phyloP scores from a whole-genome alignment of 805 yeast genomes.

The Tetrapisispora iriomotensis region DNA sequence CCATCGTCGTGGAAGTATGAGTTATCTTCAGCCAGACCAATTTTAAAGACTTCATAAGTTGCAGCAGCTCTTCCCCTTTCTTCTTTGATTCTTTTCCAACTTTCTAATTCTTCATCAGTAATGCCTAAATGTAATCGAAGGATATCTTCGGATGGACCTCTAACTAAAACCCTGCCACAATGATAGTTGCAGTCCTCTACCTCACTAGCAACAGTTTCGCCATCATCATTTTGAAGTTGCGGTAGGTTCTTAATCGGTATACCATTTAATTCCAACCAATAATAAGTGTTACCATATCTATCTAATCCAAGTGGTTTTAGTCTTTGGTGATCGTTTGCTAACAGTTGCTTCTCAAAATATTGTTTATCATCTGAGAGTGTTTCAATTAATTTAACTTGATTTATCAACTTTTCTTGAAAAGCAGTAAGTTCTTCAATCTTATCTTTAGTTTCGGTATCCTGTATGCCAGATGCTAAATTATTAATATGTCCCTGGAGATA shows the following conservation, averaged over 20 bases:
- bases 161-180: constrained; percentile 84
- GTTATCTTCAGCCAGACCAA: constrained; percentile 16
- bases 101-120: constrained; percentile 17
- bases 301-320: constrained; percentile 72
- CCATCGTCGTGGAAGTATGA: constrained; percentile 9
- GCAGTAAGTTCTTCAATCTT: constrained; percentile 3
- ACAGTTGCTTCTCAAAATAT: constrained; percentile 49
- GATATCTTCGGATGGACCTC: constrained; percentile 66
- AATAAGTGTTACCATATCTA: constrained; percentile 73
- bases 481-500: constrained; percentile 5
- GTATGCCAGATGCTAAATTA: background rate
- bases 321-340: constrained; percentile 69
- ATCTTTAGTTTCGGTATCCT: constrained; percentile 7
- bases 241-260: constrained; percentile 39
- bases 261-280: constrained; percentile 93
- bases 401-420: constrained; percentile 14
- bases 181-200: constrained; percentile 49
- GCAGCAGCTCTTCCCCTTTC: constrained; percentile 16
- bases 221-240: constrained; percentile 34
- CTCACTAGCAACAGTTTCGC: constrained; percentile 10
- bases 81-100: constrained; percentile 22
- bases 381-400: constrained; percentile 24
- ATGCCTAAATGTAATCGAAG: constrained; percentile 28
- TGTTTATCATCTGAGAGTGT: constrained; percentile 40
- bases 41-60: constrained; percentile 19